Evolutionary conservation across 176 grass and related monocot species (phyloP).

Genomic region (Urochloa ruziziensis): DNA sequence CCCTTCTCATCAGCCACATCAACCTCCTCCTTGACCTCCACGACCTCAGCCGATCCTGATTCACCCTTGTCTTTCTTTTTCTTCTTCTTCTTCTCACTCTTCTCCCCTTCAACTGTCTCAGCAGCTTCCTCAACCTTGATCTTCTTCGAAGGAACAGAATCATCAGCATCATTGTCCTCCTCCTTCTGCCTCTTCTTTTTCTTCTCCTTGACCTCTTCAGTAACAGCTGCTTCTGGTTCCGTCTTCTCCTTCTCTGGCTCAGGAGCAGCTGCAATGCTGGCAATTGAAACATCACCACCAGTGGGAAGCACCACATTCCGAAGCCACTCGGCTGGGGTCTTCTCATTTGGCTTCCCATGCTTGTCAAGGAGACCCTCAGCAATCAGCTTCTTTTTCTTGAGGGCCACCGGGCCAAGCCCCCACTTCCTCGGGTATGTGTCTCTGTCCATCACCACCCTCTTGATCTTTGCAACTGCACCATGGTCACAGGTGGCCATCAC

Average conservation of each 20-base stretch:
- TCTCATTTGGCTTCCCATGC: conserved; percentile 89
- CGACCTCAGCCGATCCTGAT: conserved; percentile 25
- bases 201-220: conserved; percentile 54
- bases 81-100: conserved; percentile 92
- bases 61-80: conserved; percentile 62
- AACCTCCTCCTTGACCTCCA: conserved; percentile 23
- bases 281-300: conserved; percentile 72
- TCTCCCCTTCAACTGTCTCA: conserved; percentile 46
- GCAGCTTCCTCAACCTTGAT: conserved; percentile 61
- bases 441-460: conserved; percentile 94
- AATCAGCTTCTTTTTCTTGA: conserved; percentile 84
- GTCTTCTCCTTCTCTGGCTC: conserved; percentile 47
- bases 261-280: conserved; percentile 73
- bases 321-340: conserved; percentile 75
- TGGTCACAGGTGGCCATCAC: conserved; percentile 96
- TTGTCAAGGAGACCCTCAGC: conserved; percentile 77
- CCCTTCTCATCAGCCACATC: conserved; percentile 38
- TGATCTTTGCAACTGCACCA: conserved; percentile 70
- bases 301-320: conserved; percentile 71
- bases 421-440: conserved; percentile 94
- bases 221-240: conserved; percentile 19
- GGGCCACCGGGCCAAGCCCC: conserved; percentile 77
- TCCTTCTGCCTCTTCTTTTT: conserved; percentile 69
- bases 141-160: conserved; percentile 57
- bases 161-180: conserved; percentile 20